These are phyloP conservation scores for Neoascochyta sp. DNA, from an alignment of 2,329 filamentous ascomycete genomes.

Conservation along the genomic window DNA sequence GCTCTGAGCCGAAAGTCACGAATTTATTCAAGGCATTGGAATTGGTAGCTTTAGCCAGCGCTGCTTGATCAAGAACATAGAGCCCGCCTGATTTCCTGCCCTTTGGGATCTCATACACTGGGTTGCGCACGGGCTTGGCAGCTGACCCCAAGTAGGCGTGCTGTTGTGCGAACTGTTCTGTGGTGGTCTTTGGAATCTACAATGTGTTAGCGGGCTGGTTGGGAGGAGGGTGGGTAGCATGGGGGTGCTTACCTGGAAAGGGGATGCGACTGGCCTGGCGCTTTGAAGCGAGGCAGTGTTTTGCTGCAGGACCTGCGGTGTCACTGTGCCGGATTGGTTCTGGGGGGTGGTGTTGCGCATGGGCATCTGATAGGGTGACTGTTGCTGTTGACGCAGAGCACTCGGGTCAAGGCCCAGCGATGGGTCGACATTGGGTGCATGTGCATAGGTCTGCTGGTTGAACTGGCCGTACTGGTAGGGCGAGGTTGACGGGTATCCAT, in stretches of 20 bases:
- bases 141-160: constrained; percentile 8
- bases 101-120: constrained; percentile 33
- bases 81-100: constrained; percentile 40
- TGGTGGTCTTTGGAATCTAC: constrained; percentile 26
- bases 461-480: constrained; percentile 36
- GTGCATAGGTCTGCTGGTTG: constrained; percentile 25
- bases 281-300: constrained; percentile 15
- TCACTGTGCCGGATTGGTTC: constrained; percentile 23
- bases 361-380: constrained; percentile 30
- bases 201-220: constrained; percentile 16
- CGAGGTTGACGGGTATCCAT: constrained; percentile 25
- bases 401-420: constrained; percentile 22
- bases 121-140: constrained; percentile 24
- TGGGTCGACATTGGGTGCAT: constrained; percentile 27
- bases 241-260: constrained; percentile 32
- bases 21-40: constrained; percentile 44
- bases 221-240: too few relatives aligned
- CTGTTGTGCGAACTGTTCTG: constrained; percentile 26
- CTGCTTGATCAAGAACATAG: constrained; percentile 41
- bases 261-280: constrained; percentile 15
- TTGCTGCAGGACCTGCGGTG: constrained; percentile 32
- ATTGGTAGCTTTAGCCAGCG: constrained; percentile 43
- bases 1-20: constrained; percentile 42
- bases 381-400: constrained; percentile 27
- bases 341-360: constrained; percentile 22